Conservation (phyloP, 371 early-diverging fungal species). For the Batkoa obscura region DNA sequence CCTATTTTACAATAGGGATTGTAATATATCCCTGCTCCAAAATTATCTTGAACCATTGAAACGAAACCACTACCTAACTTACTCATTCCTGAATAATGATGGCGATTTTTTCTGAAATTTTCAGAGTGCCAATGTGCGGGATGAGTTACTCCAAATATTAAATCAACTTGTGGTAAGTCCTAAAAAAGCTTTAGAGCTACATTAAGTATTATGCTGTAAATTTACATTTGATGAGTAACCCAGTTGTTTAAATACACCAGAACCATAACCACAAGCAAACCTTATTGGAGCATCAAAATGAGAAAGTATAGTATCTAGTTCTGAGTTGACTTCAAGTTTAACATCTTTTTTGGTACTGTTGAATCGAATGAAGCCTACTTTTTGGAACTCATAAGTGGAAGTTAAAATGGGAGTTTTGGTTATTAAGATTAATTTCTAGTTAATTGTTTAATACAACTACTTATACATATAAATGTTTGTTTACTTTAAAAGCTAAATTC, state of each 20-base stretch:
- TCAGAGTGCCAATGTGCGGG: conserved; percentile 92
- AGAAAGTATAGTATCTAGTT: conserved; percentile 30
- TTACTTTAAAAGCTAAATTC: no score
- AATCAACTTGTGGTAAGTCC: conserved; percentile 72
- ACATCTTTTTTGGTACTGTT: no score
- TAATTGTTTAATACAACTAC: no score
- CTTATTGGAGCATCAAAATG: conserved; percentile 48
- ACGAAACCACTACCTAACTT: conserved; percentile 50
- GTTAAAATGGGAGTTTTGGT: no score
- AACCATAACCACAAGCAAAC: conserved; percentile 89
- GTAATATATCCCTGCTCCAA: conserved; percentile 87
- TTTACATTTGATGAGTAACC: conserved; percentile 51
- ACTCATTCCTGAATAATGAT: conserved; percentile 71
- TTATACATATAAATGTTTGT: no score
- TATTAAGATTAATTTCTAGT: no score
- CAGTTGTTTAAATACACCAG: conserved; percentile 76
- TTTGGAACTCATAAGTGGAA: no score
- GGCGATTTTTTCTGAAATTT: conserved; percentile 71
- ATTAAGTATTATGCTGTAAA: neutral
- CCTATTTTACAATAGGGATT: conserved; percentile 59
- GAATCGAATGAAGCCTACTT: no score
- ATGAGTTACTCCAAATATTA: conserved; percentile 90
- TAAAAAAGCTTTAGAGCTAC: neutral
- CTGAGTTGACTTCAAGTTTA: conserved; percentile 25
- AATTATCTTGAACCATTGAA: conserved; percentile 50